Evolutionary conservation across 805 yeast genomes (phyloP), one percentile per base, ranked within the genome.

Genomic region (Jamesozyma rosinii): DNA sequence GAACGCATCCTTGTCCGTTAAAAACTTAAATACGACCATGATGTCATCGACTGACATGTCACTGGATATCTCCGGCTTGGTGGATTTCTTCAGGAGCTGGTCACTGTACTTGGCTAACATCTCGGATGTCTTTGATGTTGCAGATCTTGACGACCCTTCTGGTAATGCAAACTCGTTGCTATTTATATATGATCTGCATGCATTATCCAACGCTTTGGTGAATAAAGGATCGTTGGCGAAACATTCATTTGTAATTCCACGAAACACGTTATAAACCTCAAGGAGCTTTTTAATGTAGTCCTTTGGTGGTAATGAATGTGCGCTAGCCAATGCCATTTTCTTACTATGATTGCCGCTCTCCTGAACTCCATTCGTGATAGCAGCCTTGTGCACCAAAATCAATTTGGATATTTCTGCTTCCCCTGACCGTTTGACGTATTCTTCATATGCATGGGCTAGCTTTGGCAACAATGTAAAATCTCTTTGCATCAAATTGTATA

Each of bases 1-100:
- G 65, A 92, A 94, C 35, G 92, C 85, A 68, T 94, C 97, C 63
- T 88, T 89, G 61, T 92, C 97, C 36, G 85, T 88, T 45, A 94
- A 74, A 59, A 84, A 90, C 57, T 81, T 81, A 71, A 92, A 86
- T 22, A 92, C 72, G 14, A 81, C 76, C 84, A 90, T 85, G 54
- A 92, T 75, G 56, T 89, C 92, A 52, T 83, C 89, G 38, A 83
- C 77, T 42, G 79, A 77, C 80, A 89, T 77, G 57, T 82, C 90
- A 46, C 70, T 67, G n/a, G 75, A 67, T 14, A 75, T 70, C 49
- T 82, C 89, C 45, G 79, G 83, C 58, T 81, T 82, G 38, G 78
- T 73, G n/a, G 79, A 75, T 58, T 81, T 83, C 59, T 81, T 85
- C 54, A 94, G 74, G 52, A 89, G 70, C 37, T 80, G 75, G 66